These are phyloP conservation scores for Phytophthora ramorum DNA, from an alignment of 352 stramenopile species.

Conservation along the genomic window DNA sequence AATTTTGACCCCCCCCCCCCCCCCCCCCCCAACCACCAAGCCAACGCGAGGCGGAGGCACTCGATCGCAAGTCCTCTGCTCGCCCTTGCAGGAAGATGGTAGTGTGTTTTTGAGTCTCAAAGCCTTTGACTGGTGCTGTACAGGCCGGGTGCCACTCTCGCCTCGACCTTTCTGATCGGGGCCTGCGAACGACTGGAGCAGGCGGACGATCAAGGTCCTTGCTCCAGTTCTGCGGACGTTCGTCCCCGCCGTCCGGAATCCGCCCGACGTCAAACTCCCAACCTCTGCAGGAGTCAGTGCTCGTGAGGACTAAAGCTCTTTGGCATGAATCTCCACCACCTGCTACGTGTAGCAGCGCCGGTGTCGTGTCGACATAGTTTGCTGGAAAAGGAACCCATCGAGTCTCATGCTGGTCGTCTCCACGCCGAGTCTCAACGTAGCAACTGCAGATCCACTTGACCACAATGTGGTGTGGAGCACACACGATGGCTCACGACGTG, in stretches of 20 bases:
- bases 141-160: conserved; percentile 22
- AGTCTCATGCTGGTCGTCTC: conserved; percentile 10
- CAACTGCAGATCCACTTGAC: conserved; percentile 2
- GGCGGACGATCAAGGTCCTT: conserved; percentile 4
- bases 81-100: neutral
- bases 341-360: neutral
- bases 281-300: neutral
- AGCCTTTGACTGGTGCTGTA: conserved; percentile 7
- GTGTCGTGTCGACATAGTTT: conserved; percentile 1
- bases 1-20: neutral
- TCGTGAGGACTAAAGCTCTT: too few relatives aligned
- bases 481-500: conserved; percentile 39
- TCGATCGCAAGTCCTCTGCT: neutral
- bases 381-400: conserved; percentile 25
- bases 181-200: conserved; percentile 32
- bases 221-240: conserved; percentile 33
- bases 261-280: neutral
- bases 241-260: conserved; percentile 22
- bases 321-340: too few relatives aligned
- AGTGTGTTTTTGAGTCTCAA: neutral
- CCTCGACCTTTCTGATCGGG: conserved; percentile 26
- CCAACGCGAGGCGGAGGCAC: neutral
- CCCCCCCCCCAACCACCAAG: too few relatives aligned
- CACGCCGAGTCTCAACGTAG: conserved; percentile 11
- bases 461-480: conserved; percentile 32